phyloP scores from a whole-genome alignment of 257 asterid genomes.

The Solanum boliviense region DNA sequence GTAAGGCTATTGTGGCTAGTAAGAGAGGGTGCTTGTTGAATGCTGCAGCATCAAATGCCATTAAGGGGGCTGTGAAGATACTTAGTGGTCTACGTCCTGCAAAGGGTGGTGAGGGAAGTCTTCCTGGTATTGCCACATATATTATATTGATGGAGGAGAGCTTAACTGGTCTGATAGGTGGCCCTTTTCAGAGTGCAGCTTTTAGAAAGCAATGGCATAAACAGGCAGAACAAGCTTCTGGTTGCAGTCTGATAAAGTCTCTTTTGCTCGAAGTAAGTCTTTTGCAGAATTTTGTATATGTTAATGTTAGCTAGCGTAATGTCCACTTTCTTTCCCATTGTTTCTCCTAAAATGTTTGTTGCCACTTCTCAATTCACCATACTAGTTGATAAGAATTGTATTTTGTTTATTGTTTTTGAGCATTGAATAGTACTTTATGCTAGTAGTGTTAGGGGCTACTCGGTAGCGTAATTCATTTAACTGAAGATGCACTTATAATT shows the following conservation, averaged over 20 bases:
- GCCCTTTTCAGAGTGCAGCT: conserved; percentile 46
- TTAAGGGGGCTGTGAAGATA: conserved; percentile 49
- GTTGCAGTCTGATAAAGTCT: conserved; percentile 35
- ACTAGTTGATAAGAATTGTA: neutral
- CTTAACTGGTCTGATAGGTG: conserved; percentile 53
- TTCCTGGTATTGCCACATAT: conserved; percentile 49
- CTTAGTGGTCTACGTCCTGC: conserved; percentile 40
- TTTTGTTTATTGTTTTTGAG: neutral
- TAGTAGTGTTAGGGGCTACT: neutral
- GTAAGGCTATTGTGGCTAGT: conserved; percentile 58
- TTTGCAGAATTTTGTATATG: neutral
- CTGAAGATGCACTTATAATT: neutral
- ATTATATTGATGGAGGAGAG: conserved; percentile 70
- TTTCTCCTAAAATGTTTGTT: neutral
- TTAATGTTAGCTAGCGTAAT: neutral
- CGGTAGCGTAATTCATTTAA: neutral
- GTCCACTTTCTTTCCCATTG: neutral
- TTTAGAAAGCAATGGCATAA: conserved; percentile 64
- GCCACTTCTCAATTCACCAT: neutral
- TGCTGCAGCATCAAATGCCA: conserved; percentile 74
- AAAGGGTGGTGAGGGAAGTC: conserved; percentile 53
- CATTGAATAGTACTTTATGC: neutral
- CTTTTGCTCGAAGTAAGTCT: conserved; percentile 65
- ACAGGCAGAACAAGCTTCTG: conserved; percentile 52
- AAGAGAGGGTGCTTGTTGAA: conserved; percentile 73